These are phyloP conservation scores for Neurospora pannonica DNA, from an alignment of 495 filamentous ascomycete genomes.

Conservation along the genomic window DNA sequence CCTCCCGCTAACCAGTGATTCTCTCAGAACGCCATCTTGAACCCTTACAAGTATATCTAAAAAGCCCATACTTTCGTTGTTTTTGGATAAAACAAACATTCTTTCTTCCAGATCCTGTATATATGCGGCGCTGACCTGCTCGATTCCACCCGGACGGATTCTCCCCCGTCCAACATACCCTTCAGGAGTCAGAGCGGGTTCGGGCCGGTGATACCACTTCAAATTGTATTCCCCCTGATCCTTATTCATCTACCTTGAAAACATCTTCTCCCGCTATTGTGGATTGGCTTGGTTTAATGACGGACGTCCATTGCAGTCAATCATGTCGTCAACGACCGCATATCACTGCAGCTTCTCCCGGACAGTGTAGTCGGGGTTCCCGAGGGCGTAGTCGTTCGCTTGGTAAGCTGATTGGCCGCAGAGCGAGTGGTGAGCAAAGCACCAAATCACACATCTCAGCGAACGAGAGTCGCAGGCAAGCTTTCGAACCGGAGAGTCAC, in stretches of 20 bases:
- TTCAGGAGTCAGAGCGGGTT: not conserved
- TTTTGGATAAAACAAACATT: not conserved
- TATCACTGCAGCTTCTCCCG: not conserved
- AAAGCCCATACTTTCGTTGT: not conserved
- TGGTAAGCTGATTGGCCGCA: not conserved
- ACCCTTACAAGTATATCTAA: conserved; percentile 75
- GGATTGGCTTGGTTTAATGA: not conserved
- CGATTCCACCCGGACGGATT: not conserved
- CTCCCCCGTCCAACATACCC: not conserved
- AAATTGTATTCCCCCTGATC: not conserved
- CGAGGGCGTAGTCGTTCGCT: not conserved
- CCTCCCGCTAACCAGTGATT: conserved; percentile 1
- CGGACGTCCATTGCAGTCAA: not conserved
- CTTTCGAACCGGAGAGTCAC: not conserved
- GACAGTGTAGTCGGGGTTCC: not conserved
- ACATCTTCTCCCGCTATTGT: not conserved
- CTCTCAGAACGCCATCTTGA: conserved; percentile 71
- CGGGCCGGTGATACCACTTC: not conserved
- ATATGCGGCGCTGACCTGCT: not conserved
- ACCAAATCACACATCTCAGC: not conserved
- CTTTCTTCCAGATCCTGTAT: not conserved
- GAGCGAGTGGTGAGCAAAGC: not conserved
- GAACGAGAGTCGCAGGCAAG: not conserved
- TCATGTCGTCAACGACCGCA: not conserved
- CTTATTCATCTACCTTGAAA: not conserved